Evolutionary conservation across 768 basidiomycete genomes (phyloP).

Genomic region (Daedalea quercina): DNA sequence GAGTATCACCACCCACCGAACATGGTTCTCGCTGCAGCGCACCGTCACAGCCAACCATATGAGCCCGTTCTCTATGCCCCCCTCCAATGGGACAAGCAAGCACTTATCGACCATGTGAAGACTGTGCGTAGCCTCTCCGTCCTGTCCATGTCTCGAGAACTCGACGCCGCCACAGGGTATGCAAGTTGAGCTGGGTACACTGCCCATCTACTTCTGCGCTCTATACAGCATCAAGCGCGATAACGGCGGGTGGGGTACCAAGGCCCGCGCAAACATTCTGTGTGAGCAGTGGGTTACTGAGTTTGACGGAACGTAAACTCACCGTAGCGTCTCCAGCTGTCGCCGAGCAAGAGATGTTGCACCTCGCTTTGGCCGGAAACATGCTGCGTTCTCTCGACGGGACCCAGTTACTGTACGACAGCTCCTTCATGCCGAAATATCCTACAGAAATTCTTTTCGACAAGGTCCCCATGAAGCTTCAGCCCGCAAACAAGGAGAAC

Average conservation of each 20-base stretch:
- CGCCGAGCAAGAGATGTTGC: slow-evolving; percentile 16
- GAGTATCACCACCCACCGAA: neutral
- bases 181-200: slow-evolving; percentile 2
- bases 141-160: neutral
- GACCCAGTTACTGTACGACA: slow-evolving; percentile 5
- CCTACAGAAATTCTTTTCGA: slow-evolving; percentile 5
- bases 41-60: neutral
- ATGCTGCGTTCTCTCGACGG: slow-evolving; percentile 8
- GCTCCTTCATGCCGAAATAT: slow-evolving; percentile 4
- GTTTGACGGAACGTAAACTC: neutral
- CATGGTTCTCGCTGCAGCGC: neutral
- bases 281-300: neutral
- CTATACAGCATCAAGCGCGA: neutral
- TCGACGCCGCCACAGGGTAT: neutral
- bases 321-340: slow-evolving; percentile 4
- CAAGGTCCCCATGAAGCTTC: slow-evolving; percentile 9
- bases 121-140: neutral
- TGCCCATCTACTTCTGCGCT: neutral
- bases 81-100: neutral
- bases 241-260: neutral
- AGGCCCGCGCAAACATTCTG: slow-evolving; percentile 1
- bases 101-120: neutral
- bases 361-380: slow-evolving; percentile 13
- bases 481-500: slow-evolving; percentile 8
- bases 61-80: neutral